Conservation (phyloP, 2,329 filamentous ascomycete species). For the Paecilomyces sp. region DNA sequence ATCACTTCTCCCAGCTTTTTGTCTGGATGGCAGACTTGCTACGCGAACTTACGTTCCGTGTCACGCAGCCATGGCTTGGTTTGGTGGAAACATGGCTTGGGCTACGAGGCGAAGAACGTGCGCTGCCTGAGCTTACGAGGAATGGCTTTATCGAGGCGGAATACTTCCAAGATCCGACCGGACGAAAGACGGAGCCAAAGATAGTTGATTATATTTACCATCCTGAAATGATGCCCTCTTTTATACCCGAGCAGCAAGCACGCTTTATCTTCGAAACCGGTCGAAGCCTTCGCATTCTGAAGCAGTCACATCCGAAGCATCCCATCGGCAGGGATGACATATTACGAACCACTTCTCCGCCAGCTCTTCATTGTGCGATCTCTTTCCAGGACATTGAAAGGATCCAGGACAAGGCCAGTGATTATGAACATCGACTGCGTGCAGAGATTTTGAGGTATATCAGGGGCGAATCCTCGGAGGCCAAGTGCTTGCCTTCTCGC, state of each 20-base stretch:
- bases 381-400: conserved; percentile 62
- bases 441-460: conserved; percentile 33
- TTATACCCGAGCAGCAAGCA: conserved; percentile 63
- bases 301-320: conserved; percentile 63
- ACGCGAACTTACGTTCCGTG: conserved; percentile 57
- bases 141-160: conserved; percentile 58
- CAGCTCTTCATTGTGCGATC: conserved; percentile 60
- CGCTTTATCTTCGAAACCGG: conserved; percentile 72
- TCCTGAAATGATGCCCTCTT: conserved; percentile 58
- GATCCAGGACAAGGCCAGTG: conserved; percentile 54
- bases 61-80: conserved; percentile 60
- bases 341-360: conserved; percentile 43
- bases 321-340: conserved; percentile 53
- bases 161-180: conserved; percentile 52
- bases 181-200: conserved; percentile 51
- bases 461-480: conserved; percentile 19
- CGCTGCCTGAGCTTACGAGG: conserved; percentile 41
- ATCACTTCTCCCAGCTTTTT: conserved; percentile 57
- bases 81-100: conserved; percentile 70
- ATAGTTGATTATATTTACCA: conserved; percentile 53
- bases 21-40: conserved; percentile 57
- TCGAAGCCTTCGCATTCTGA: conserved; percentile 65
- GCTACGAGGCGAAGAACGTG: conserved; percentile 51
- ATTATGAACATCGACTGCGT: conserved; percentile 30
- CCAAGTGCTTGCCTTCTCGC: not conserved